Evolutionary conservation across 345 rosid genomes (phyloP).

Genomic region (Draba incana): DNA sequence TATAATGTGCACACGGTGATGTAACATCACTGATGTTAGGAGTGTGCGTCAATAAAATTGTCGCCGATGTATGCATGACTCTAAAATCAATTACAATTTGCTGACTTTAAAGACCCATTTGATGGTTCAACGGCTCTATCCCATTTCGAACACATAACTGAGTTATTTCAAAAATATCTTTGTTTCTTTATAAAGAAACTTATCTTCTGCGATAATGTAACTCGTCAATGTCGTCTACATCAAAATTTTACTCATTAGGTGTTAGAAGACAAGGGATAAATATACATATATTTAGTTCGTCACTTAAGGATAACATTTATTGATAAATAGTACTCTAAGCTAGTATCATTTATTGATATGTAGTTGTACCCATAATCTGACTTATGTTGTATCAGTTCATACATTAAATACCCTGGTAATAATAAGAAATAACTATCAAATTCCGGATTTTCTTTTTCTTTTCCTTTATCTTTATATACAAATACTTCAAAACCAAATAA

Average conservation of each 20-base stretch:
- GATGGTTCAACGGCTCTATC: constrained; percentile 38
- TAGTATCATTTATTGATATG: neutral
- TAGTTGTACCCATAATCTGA: constrained; percentile 7
- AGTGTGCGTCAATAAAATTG: constrained; percentile 29
- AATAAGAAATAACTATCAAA: neutral
- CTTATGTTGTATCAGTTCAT: constrained; percentile 3
- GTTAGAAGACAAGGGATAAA: neutral
- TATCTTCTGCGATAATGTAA: neutral
- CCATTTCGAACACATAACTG: constrained; percentile 4
- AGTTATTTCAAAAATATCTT: neutral
- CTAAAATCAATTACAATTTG: constrained; percentile 18
- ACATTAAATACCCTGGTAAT: neutral
- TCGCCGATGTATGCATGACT: constrained; percentile 23
- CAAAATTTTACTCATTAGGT: neutral
- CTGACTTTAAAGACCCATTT: constrained; percentile 25
- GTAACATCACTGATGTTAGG: too few relatives aligned
- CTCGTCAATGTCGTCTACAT: constrained; percentile 13
- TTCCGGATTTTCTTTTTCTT: neutral
- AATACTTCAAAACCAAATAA: constrained; percentile 19
- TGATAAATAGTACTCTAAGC: neutral
- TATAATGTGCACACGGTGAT: constrained; percentile 2
- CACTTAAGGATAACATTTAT: neutral
- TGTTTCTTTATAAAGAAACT: neutral
- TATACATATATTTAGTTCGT: neutral
- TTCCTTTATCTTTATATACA: neutral